These are phyloP conservation scores for Penicillium roqueforti DNA, from an alignment of 495 filamentous ascomycete species.

Conservation along the genomic window DNA sequence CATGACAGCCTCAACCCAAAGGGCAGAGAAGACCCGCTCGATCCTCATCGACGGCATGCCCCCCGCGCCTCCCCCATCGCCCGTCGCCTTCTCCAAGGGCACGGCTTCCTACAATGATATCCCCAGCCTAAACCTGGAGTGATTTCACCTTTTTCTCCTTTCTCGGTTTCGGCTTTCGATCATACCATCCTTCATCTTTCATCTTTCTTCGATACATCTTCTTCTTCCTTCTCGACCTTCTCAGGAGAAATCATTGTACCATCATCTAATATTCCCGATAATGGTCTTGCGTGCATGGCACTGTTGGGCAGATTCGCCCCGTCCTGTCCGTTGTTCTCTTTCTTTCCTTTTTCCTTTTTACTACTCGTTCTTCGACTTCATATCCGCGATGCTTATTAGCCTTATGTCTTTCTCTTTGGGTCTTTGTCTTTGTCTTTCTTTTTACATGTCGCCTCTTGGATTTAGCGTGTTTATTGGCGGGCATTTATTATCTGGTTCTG, in stretches of 20 bases:
- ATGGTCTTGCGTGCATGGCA: neutral
- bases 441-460: conserved; percentile 5
- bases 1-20: conserved; percentile 30
- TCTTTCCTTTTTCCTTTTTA: neutral
- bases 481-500: neutral
- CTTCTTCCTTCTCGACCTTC: neutral
- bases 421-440: neutral
- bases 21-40: conserved; percentile 17
- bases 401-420: neutral
- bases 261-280: neutral
- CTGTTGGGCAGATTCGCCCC: neutral
- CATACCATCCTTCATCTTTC: too few relatives aligned
- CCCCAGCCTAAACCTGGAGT: conserved; percentile 22
- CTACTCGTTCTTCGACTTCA: neutral
- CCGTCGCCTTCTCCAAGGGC: conserved; percentile 35
- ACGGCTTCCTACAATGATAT: conserved; percentile 18
- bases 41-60: conserved; percentile 38
- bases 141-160: neutral
- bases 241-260: neutral
- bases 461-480: conserved; percentile 13
- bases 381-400: neutral
- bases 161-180: neutral
- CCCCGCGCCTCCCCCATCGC: conserved; percentile 46
- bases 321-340: neutral
- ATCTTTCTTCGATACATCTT: neutral